These are phyloP conservation scores for Rhododendron kiyosumense DNA, from an alignment of 148 eudicot species.

Conservation along the genomic window DNA sequence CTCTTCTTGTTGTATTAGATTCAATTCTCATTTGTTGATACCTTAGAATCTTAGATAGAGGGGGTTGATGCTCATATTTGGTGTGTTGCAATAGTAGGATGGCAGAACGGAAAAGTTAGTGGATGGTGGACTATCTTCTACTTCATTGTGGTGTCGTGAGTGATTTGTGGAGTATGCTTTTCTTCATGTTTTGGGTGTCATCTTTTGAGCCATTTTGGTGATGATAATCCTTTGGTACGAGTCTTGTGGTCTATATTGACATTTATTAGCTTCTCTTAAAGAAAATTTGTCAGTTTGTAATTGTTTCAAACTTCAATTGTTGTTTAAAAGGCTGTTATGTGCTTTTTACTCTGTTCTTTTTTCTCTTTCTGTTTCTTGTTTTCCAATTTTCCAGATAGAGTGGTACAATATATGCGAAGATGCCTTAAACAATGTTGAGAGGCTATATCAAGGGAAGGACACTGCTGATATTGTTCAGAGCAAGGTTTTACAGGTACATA, in stretches of 20 bases:
- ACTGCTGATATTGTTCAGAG: slow-evolving; percentile 57
- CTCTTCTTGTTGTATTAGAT: neutral
- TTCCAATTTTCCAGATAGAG: slow-evolving; percentile 53
- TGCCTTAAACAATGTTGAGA: slow-evolving; percentile 65
- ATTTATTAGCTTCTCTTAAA: neutral
- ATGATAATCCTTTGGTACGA: neutral
- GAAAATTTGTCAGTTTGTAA: neutral
- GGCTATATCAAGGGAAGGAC: slow-evolving; percentile 69
- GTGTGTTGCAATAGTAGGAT: neutral
- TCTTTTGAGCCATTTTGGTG: neutral
- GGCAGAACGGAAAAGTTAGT: neutral
- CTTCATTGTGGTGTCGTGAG: neutral
- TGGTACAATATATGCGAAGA: slow-evolving; percentile 71
- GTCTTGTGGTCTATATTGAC: neutral
- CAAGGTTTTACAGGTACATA: slow-evolving; percentile 71
- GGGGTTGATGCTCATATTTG: neutral
- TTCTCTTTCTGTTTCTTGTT: neutral
- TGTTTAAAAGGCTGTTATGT: neutral
- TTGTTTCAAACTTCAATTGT: neutral
- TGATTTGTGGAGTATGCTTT: neutral
- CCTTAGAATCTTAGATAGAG: neutral
- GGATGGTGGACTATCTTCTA: neutral
- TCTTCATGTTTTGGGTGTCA: neutral
- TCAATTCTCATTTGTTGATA: neutral
- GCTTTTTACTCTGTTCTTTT: neutral